Conservation (phyloP, 2,329 filamentous ascomycete species). For the Remersonia thermophila region DNA sequence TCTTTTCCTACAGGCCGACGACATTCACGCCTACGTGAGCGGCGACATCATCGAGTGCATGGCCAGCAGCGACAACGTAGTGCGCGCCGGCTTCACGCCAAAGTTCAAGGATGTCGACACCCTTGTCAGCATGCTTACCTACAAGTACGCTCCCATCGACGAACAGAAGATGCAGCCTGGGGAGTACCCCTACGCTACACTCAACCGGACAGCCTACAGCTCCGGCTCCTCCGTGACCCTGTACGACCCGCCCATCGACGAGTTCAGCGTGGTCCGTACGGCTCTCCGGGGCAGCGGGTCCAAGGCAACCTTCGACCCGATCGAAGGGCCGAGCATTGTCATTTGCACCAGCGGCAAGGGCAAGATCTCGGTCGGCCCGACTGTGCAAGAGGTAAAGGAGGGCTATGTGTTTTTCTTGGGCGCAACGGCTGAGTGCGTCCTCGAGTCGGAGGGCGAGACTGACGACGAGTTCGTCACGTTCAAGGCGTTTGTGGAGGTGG, state of each 20-base stretch:
- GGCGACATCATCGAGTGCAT: slow-evolving; percentile 98
- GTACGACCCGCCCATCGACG: slow-evolving; percentile 93
- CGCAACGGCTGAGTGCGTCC: slow-evolving; percentile 67
- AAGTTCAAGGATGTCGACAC: slow-evolving; percentile 97
- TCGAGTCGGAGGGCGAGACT: slow-evolving; percentile 50
- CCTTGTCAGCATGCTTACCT: slow-evolving; percentile 82
- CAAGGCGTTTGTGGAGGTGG: slow-evolving; percentile 86
- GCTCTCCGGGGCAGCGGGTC: slow-evolving; percentile 58
- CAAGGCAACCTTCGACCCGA: slow-evolving; percentile 77
- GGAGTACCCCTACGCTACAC: slow-evolving; percentile 73
- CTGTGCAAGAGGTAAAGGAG: slow-evolving; percentile 59
- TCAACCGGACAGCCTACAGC: slow-evolving; percentile 73
- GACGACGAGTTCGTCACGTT: slow-evolving; percentile 70
- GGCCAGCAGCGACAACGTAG: slow-evolving; percentile 97
- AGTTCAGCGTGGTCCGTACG: slow-evolving; percentile 82
- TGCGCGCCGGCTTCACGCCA: slow-evolving; percentile 91
- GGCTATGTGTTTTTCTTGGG: slow-evolving; percentile 78
- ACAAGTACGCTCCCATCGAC: slow-evolving; percentile 85
- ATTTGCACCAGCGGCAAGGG: slow-evolving; percentile 81
- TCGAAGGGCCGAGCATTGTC: slow-evolving; percentile 81
- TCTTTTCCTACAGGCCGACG: slow-evolving; percentile 90
- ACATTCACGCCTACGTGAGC: slow-evolving; percentile 90
- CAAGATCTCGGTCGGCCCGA: slow-evolving; percentile 73
- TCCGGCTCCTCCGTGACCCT: slow-evolving; percentile 60
- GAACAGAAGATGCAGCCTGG: slow-evolving; percentile 85